Conservation (phyloP, 176 grass and related monocot species). For the Eragrostis nindensis region DNA sequence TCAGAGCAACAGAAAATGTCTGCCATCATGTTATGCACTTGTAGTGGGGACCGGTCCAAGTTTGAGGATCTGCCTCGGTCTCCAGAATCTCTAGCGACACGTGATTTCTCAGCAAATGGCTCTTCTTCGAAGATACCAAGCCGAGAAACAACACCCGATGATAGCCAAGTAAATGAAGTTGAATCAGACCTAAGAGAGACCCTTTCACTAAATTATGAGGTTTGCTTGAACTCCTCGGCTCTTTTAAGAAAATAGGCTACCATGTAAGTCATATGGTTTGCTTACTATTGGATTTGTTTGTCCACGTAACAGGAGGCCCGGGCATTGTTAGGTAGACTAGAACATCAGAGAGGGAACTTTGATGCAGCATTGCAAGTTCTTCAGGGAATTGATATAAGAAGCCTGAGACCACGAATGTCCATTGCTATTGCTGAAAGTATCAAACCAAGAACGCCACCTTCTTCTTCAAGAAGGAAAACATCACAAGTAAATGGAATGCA, state of each 20-base stretch:
- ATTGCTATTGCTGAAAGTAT: conserved; percentile 74
- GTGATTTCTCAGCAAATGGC: conserved; percentile 80
- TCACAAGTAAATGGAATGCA: conserved; percentile 64
- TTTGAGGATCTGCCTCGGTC: conserved; percentile 89
- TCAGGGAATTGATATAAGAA: conserved; percentile 86
- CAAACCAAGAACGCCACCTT: conserved; percentile 63
- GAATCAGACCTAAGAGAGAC: conserved; percentile 94
- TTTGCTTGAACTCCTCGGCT: conserved; percentile 36
- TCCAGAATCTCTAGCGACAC: conserved; percentile 89
- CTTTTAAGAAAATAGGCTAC: conserved; percentile 30
- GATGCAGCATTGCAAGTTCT: conserved; percentile 97
- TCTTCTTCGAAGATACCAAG: conserved; percentile 66
- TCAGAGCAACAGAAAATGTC: conserved; percentile 34
- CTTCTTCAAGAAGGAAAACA: conserved; percentile 66
- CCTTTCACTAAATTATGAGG: conserved; percentile 98
- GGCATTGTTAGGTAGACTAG: conserved; percentile 90
- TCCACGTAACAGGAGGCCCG: conserved; percentile 73
- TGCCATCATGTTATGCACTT: conserved; percentile 81
- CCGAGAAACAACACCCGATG: conserved; percentile 72
- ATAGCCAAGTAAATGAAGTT: conserved; percentile 86
- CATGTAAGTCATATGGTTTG: conserved; percentile 18
- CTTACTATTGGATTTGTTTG: conserved; percentile 43
- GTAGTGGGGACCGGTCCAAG: conserved; percentile 84
- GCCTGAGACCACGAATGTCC: conserved; percentile 70
- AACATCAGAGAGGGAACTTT: conserved; percentile 95